Base-by-base conservation (phyloP, 306 rosid species). In the Delonix regia region DNA sequence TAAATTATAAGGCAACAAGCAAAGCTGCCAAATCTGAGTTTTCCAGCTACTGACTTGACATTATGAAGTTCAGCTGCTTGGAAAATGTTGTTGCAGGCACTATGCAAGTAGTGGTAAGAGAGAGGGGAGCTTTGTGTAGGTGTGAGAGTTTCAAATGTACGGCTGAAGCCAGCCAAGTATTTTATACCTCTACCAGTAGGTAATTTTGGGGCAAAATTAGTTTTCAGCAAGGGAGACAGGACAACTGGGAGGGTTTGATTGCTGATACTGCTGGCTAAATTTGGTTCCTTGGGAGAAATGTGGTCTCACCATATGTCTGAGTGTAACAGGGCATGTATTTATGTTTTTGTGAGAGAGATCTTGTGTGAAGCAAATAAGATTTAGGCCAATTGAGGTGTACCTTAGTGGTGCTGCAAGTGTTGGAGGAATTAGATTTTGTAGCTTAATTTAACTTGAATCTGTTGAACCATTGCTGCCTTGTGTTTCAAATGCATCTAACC, bases 81-180 rank as follows among this genome's bases (percentile, higher is more conserved):
- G 27, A 22, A 41, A 71, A 49, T 16, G 45, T 39, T 44, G 41
- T 47, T 70, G 71, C 48, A 11, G 22, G 71, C 27, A 27, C 38
- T 45, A n/a, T 30, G 8, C 12, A 38, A 49, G 45, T 65, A 72
- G 64, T 38, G 69, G 49, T 47, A 36, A 36, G 57, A 67, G 13
- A 73, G 33, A 72, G 13, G 25, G 38, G 59, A 51, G 24, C 55
- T 51, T 82, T 82, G 69, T 33, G 12, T 70, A 33, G 66, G 69
- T 25, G 64, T 1, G 56, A 24, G 64, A 30, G 5, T 57, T 76
- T 76, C 71, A 57, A 66, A 66, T 55, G 24, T 63, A 21, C 38
- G n/a, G 59, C 56, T 59, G 28, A 69, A 47, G 64, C 53, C n/a
- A 27, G 39, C 48, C 13, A 18, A 45, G 66, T 24, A 33, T 61